Evolutionary conservation across 345 rosid species (phyloP).

Genomic region (Eucalyptus erythrocorys): DNA sequence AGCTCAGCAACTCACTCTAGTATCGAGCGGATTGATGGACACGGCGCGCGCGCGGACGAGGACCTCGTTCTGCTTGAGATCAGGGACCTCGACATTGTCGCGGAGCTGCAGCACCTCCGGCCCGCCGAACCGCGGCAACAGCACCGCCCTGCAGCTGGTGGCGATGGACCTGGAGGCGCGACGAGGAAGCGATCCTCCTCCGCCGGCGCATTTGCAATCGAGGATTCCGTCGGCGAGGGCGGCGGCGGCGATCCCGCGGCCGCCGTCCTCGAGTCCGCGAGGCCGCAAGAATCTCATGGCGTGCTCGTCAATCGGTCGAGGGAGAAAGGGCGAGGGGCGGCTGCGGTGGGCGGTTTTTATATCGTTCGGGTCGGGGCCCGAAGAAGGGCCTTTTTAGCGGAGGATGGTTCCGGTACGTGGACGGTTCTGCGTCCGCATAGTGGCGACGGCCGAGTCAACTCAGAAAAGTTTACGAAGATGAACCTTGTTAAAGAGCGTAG

Average conservation of each 20-base stretch:
- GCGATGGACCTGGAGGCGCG: conserved; percentile 20
- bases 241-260: background rate
- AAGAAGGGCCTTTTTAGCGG: background rate
- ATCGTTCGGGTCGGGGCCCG: background rate
- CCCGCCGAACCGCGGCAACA: conserved; percentile 83
- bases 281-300: conserved; percentile 15
- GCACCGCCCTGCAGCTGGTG: conserved; percentile 76
- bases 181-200: background rate
- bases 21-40: conserved; percentile 86
- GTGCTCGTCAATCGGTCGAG: background rate
- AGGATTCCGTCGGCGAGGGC: background rate
- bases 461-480: background rate
- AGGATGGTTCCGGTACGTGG: background rate
- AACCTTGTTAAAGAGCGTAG: background rate
- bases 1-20: conserved; percentile 43
- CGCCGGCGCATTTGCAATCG: background rate
- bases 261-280: background rate
- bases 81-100: conserved; percentile 59
- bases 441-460: background rate
- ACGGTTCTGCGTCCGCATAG: background rate
- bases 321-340: background rate
- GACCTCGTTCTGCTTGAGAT: conserved; percentile 64
- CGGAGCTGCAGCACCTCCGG: conserved; percentile 84
- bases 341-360: background rate
- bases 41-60: conserved; percentile 85